Conservation (phyloP, 352 stramenopile genomes). For the Pythium sp. region DNA sequence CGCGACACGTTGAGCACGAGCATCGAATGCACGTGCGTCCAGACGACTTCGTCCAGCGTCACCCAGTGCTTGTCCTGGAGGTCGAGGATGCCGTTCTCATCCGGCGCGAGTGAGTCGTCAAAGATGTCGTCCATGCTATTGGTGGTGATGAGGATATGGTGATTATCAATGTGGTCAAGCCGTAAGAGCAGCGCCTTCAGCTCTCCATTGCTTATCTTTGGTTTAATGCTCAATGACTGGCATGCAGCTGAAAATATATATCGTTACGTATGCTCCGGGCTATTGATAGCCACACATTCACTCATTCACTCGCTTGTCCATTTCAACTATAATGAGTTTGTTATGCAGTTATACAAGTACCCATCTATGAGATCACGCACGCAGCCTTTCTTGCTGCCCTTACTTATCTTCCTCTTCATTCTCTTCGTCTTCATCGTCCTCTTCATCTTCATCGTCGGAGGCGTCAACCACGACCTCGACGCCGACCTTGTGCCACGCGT, state of each 20-base stretch:
- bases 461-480: constrained; percentile 57
- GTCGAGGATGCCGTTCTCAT: constrained; percentile 70
- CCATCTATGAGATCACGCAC: constrained; percentile 1
- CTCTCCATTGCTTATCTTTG: background rate
- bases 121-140: constrained; percentile 72
- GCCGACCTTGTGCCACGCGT: constrained; percentile 93
- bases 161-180: background rate
- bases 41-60: constrained; percentile 77
- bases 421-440: constrained; percentile 22
- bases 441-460: constrained; percentile 25
- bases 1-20: constrained; percentile 67
- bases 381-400: background rate
- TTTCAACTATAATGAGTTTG: background rate
- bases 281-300: constrained; percentile 2
- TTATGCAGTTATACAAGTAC: constrained; percentile 3
- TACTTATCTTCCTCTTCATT: constrained; percentile 1
- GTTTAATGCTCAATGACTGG: background rate
- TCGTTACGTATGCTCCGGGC: background rate
- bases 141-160: background rate
- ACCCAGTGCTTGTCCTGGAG: constrained; percentile 80
- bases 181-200: background rate
- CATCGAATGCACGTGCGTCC: constrained; percentile 57
- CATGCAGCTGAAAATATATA: background rate
- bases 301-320: background rate
- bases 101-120: constrained; percentile 55